Evolutionary conservation across 306 rosid species (phyloP).

Genomic region (Dalbergia cochinchinensis): DNA sequence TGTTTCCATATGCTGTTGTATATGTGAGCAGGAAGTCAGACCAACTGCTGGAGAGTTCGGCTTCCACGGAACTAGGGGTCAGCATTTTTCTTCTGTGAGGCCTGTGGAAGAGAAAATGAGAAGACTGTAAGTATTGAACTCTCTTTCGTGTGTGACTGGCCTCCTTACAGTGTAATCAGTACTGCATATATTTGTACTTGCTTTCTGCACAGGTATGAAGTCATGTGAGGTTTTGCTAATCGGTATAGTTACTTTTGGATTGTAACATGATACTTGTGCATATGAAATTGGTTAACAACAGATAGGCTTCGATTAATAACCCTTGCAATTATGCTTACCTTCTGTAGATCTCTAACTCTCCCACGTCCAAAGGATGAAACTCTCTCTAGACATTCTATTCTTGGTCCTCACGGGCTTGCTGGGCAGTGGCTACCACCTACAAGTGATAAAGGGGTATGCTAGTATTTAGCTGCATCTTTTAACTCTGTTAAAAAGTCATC

Average conservation of each 20-base stretch:
- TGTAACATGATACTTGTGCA: constrained; percentile 34
- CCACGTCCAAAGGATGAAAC: constrained; percentile 81
- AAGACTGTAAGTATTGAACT: constrained; percentile 60
- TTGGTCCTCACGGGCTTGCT: constrained; percentile 79
- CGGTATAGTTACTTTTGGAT: constrained; percentile 6
- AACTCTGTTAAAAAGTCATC: constrained; percentile 38
- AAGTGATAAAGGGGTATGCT: constrained; percentile 72
- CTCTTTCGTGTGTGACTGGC: constrained; percentile 12
- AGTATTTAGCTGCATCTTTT: constrained; percentile 29
- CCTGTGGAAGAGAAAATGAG: constrained; percentile 58
- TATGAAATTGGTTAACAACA: constrained; percentile 32
- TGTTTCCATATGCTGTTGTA: constrained; percentile 37
- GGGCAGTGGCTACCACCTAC: constrained; percentile 77
- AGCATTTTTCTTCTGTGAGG: constrained; percentile 55
- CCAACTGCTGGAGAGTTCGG: constrained; percentile 52
- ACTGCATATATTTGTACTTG: constrained; percentile 24
- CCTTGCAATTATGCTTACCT: constrained; percentile 35
- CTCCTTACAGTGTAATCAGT: constrained; percentile 12
- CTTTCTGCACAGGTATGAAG: constrained; percentile 8
- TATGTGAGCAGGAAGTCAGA: constrained; percentile 60
- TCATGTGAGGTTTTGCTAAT: neutral
- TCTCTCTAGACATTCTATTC: constrained; percentile 78
- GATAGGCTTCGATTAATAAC: constrained; percentile 17
- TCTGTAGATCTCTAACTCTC: constrained; percentile 64
- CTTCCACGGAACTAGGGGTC: constrained; percentile 57